These are phyloP conservation scores for Beauveria brongniartii DNA, from an alignment of 2,329 filamentous ascomycete species.

Conservation along the genomic window DNA sequence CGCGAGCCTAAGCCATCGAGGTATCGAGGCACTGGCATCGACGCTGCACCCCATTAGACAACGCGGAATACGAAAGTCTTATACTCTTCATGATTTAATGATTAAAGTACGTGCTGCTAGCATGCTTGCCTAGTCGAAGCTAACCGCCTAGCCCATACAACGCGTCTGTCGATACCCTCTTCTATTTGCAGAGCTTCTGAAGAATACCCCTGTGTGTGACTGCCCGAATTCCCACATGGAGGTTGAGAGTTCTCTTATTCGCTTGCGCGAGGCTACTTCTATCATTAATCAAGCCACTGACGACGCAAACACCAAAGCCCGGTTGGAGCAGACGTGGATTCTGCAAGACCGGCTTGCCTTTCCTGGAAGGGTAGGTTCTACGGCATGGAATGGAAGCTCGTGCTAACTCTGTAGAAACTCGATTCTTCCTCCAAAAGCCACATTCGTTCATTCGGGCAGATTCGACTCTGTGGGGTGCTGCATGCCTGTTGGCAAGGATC, in stretches of 20 bases:
- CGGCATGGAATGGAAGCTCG: not conserved
- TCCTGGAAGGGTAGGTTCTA: slow-evolving; percentile 51
- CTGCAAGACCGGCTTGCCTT: slow-evolving; percentile 77
- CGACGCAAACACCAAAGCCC: slow-evolving; percentile 58
- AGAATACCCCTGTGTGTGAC: slow-evolving; percentile 74
- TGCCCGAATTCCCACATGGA: slow-evolving; percentile 77
- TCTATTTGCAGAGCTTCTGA: slow-evolving; percentile 75
- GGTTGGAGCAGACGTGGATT: slow-evolving; percentile 74
- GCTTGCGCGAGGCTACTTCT: slow-evolving; percentile 64
- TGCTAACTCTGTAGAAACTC: slow-evolving; percentile 30
- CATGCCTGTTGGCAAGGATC: slow-evolving; percentile 74
- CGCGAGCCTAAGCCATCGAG: slow-evolving; percentile 65
- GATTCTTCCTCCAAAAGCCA: slow-evolving; percentile 50
- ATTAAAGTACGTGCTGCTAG: slow-evolving; percentile 63
- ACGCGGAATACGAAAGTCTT: slow-evolving; percentile 62
- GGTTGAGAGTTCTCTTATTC: slow-evolving; percentile 63
- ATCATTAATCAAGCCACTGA: slow-evolving; percentile 82
- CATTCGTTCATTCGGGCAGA: slow-evolving; percentile 73
- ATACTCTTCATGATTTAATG: slow-evolving; percentile 72
- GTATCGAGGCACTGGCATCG: slow-evolving; percentile 74
- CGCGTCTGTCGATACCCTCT: slow-evolving; percentile 86
- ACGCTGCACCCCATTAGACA: slow-evolving; percentile 64
- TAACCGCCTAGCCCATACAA: slow-evolving; percentile 65
- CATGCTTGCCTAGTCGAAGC: not conserved
- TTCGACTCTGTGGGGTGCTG: slow-evolving; percentile 73